Percentiles rank a stretch among this genome's conserved stretches.
Conservation (phyloP, 371 early-diverging fungal genomes). For the Coemansia linderi region DNA sequence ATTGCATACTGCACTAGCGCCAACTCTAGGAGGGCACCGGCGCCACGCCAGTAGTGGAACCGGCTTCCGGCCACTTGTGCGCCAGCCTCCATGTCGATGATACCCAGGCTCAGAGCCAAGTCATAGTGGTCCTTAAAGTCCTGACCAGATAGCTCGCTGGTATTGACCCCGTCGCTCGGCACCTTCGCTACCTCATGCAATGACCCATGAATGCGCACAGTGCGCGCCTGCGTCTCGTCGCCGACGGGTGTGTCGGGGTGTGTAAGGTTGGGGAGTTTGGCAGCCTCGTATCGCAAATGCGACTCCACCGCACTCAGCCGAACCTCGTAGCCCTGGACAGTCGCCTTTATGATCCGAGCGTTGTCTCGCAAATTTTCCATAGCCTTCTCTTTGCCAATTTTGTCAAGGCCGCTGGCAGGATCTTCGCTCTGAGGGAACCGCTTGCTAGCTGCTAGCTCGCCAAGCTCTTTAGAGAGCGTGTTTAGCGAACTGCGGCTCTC, state of each 20-base stretch:
- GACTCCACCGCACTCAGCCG: conserved; percentile 26
- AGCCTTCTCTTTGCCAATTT: conserved; percentile 3
- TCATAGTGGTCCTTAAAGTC: conserved; percentile 70
- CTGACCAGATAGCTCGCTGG: not conserved
- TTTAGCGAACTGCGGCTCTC: conserved; percentile 58
- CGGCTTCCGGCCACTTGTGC: conserved; percentile 81
- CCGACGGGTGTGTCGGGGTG: conserved; percentile 53
- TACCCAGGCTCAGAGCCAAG: conserved; percentile 62
- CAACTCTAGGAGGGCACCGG: conserved; percentile 82
- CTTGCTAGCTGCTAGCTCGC: conserved; percentile 4
- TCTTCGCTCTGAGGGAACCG: not conserved
- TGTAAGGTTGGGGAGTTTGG: conserved; percentile 44
- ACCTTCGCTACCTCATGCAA: conserved; percentile 21
- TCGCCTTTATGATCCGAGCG: conserved; percentile 29
- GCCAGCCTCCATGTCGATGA: conserved; percentile 85
- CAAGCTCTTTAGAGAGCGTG: conserved; percentile 51
- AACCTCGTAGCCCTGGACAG: conserved; percentile 20
- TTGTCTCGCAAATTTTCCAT: conserved; percentile 12
- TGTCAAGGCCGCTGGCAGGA: not conserved
- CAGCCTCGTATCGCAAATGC: conserved; percentile 30
- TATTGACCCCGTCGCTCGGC: conserved; percentile 22
- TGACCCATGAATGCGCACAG: conserved; percentile 15
- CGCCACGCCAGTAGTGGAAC: conserved; percentile 84
- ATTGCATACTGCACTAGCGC: conserved; percentile 87
- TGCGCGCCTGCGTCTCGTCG: conserved; percentile 43